Base-by-base conservation (phyloP, 139 green algal genomes). In the Tetraselmis chui region DNA sequence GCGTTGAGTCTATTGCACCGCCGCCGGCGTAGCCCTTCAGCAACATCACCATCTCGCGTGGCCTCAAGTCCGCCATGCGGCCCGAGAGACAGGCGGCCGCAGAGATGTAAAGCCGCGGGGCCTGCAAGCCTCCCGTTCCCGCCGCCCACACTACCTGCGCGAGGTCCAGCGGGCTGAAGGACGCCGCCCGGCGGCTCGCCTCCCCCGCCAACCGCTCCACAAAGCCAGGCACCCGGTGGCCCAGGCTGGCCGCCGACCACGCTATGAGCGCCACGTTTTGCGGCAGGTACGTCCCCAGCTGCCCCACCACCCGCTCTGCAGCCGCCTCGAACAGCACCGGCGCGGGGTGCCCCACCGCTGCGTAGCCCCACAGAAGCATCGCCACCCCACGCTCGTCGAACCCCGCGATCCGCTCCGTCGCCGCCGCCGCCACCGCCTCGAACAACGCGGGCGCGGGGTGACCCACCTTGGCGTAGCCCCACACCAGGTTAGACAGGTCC, bases 401-500 rank as follows among this genome's bases (percentile, higher is more conserved):
- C 45, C 45, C 45, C 45, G 5, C 28, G 27, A 80, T 31, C 23
- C 32, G 31, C 29, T 32, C 24, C 23, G 32, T 23, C 2, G 77
- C 77, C 77, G 31, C 77, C 23, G 24, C 28, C 2, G 77, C 77
- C 23, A 31, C 32, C 2, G 29, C 77, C 2, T 27, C 29, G 29
- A 45, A 59, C 29, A 80, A 29, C 77, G 31, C 29, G 29, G 31
- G 31, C 77, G 77, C 29, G 23, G 31, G 31, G 23, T 80, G 32
- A 2, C 77, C 77, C 28, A 31, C 29, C 77, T 80, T 80, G 24
- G 77, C 77, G n/a, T 45, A 80, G 29, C 29, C 77, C 77, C 77
- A 80, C 24, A 80, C 32, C 77, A 32, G 31, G 77, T 80, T 80
- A 2, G 77, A 27, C 77, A 80, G 29, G 77, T 80, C 77, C 29